phyloP scores from a whole-genome alignment of 176 grass and related monocot genomes.

The Calamus simplicifolius region DNA sequence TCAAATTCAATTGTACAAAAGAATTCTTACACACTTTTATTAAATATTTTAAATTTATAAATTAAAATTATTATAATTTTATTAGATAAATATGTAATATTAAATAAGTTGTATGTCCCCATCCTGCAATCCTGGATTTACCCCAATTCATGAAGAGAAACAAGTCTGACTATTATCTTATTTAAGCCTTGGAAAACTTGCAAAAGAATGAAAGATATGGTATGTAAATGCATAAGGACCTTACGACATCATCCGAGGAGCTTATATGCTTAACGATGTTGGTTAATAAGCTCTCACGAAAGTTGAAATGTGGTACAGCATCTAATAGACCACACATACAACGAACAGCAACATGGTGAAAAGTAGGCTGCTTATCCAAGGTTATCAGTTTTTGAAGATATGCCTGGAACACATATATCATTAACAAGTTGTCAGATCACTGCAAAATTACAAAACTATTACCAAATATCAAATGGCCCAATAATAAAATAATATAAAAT shows the following conservation, averaged over 20 bases:
- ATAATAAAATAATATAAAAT: no score
- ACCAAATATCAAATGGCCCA: no score
- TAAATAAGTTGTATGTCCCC: no score
- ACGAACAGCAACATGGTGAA: conserved; percentile 53
- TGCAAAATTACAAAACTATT: no score
- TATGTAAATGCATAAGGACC: conserved; percentile 16
- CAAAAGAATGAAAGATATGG: not conserved
- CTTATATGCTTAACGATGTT: conserved; percentile 78
- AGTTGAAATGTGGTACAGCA: conserved; percentile 84
- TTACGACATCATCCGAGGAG: conserved; percentile 72
- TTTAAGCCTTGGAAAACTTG: not conserved
- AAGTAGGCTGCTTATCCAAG: conserved; percentile 55
- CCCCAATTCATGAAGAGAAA: conserved; percentile 5
- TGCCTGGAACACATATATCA: conserved; percentile 35
- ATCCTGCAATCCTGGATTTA: no score
- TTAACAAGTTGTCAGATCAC: not conserved
- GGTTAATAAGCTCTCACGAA: conserved; percentile 63
- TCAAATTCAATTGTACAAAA: no score
- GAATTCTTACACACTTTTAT: no score
- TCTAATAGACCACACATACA: conserved; percentile 80
- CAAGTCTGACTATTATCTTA: not conserved
- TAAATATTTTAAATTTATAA: no score
- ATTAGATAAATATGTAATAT: no score
- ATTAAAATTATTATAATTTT: no score
- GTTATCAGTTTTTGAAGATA: conserved; percentile 66